Base-by-base conservation (phyloP, 2,329 filamentous ascomycete species). In the Rugonectria rugulosa region DNA sequence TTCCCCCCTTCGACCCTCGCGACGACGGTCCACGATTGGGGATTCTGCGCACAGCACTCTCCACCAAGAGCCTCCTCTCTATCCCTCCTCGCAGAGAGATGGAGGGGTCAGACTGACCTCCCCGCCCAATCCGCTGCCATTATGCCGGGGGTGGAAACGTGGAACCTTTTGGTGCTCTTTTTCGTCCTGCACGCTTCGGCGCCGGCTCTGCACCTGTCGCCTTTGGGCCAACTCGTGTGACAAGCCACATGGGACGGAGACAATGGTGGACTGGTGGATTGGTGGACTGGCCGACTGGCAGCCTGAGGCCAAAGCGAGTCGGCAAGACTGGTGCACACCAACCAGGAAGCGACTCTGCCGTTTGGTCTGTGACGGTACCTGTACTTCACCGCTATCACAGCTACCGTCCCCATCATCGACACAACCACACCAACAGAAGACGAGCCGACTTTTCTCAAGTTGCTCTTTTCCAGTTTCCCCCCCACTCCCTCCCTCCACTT, bases 301-400 rank as follows among this genome's bases (percentile, higher is more conserved):
- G 31, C 41, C 40, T 44, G 17, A 37, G 40, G 32, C 41, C 40
- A 21, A 37, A 43, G 31, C 24, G 26, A 15, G 48, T 21, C 31
- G 17, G n/a, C 29, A 43, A 20, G 36, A 21, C 31, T 27, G 27
- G 41, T 14, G 41, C 32, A 24, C 29, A 27, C 40, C 41, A 21
- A 34, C 40, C 26, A 26, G 42, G 34, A 23, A 31, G 51, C 29
- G 31, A 40, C 38, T 19, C 15, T 21, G 52, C 34, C 26, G 32
- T 50, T 56, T 59, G n/a, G n/a, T n/a, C n/a, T n/a, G 56, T 59
- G 37, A 52, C 48, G 50, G 52, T 59, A 59, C 56, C 32, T 59
- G 52, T 59, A 59, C 56, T 26, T 59, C 52, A 23, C 56, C 17
- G 37, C 56, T 43, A 59, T 53, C 54, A 26, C 48, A 34, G 19